Evolutionary conservation across 176 grass and related monocot genomes (phyloP), one percentile per base, ranked within the genome.

Genomic region (Tuctoria greenei): DNA sequence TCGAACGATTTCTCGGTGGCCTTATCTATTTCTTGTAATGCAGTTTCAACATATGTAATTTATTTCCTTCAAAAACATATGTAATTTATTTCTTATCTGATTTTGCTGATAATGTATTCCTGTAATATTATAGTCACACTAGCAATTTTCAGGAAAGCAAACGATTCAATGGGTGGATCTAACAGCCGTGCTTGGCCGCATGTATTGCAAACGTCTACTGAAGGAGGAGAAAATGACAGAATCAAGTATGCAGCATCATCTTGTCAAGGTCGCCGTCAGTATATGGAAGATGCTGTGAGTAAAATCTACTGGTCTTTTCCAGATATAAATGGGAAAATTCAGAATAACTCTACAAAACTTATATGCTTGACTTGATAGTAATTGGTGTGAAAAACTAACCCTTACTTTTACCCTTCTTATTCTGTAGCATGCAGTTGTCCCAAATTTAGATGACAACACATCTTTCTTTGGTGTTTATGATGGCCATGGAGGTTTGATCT

Each of bases 391-490:
- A 73, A 59, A 52, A 66, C 60, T 56, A 25, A 79, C 50, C 34
- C 31, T 72, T 20, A 31, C 35, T 56, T 71, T 12, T 41, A 66
- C 31, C 41, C 42, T 83, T 79, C 34, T 59, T 67, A 66, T 85
- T 73, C 28, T 85, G 10, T 38, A 85, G 83, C 16, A 8, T 73
- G 54, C 76, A 85, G 34, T 63, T 61, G 17, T 67, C 17, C 76
- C 70, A 80, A 4, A 73, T 39, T 23, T 85, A 18, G 76, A 49
- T 73, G 83, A 43, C 8, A 10, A 12, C 28, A 79, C 83, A 21
- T 79, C 83, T 39, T 85, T 85, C 69, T 85, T 85, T 74, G 83
- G 61, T 73, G 61, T 85, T 74, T 85, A 67, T 67, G 83, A 85
- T 85, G 83, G 83, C 27, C 61, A 79, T 67, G 69, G 76, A 85